These are phyloP conservation scores for Colletotrichum scovillei DNA, from an alignment of 2,329 filamentous ascomycete genomes.

Conservation along the genomic window DNA sequence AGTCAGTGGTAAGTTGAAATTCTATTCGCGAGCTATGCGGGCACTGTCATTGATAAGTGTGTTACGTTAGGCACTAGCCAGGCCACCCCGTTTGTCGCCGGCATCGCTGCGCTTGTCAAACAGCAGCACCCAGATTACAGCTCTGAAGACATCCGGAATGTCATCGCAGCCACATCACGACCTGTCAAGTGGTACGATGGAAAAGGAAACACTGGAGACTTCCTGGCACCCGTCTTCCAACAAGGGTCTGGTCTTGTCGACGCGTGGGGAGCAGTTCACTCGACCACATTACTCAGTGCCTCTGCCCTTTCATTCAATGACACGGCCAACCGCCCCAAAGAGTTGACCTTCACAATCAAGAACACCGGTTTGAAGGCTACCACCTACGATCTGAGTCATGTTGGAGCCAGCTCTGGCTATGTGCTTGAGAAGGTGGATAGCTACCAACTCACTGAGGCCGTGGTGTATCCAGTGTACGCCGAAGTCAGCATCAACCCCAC, in stretches of 20 bases:
- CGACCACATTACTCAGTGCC: constrained; percentile 45
- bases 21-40: no score
- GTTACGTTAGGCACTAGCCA: constrained; percentile 56
- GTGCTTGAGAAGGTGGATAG: constrained; percentile 35
- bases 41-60: not conserved
- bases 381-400: constrained; percentile 46
- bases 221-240: constrained; percentile 47
- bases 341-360: constrained; percentile 47
- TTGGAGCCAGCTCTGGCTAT: constrained; percentile 45
- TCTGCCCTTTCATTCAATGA: constrained; percentile 53
- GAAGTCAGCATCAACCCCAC: constrained; percentile 4
- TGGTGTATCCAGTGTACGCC: constrained; percentile 4
- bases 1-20: constrained; percentile 38
- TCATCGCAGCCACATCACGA: constrained; percentile 41
- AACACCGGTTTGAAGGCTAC: constrained; percentile 46
- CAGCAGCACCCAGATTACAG: constrained; percentile 36
- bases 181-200: constrained; percentile 38
- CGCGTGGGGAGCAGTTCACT: constrained; percentile 48
- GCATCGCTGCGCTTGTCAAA: constrained; percentile 43
- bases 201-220: not conserved
- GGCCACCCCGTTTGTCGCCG: constrained; percentile 55
- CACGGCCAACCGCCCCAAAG: constrained; percentile 47
- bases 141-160: constrained; percentile 37
- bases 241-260: constrained; percentile 53
- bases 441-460: constrained; percentile 3